Evolutionary conservation across 768 basidiomycete genomes (phyloP), one percentile per base, ranked within the genome.

Genomic region (Boletus coccyginus): DNA sequence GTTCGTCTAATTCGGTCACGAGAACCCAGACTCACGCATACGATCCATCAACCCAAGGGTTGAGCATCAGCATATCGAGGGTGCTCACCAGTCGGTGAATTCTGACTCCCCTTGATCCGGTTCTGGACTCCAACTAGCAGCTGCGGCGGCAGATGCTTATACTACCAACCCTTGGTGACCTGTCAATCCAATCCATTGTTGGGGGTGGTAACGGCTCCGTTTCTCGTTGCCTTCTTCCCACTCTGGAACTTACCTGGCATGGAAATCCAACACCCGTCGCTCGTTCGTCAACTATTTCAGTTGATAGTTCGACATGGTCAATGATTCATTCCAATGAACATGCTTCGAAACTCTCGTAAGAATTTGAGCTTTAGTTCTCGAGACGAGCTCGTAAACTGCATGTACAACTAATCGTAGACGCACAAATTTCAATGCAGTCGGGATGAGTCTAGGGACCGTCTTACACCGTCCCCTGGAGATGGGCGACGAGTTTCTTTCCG

Each of bases 401-500:
- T 35, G 21, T 48, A 12, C 21, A 16, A 31, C 50, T 61, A 62
- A 44, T 67, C 62, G 5, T 69, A 67, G 58, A 70, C 53, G 6
- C 48, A 38, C 29, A 27, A 3, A 36, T 8, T 31, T 19, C n/a
- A n/a, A n/a, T n/a, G 24, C 46, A 27, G 36, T 40, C n/a, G 14
- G 35, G 8, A 40, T 17, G 16, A 31, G 35, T 47, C 47, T 14
- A 24, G 32, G 24, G 19, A 39, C 7, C 12, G 7, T 24, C 57
- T 57, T 49, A 70, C 50, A 41, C 57, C 8, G 73, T 74, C 39
- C 79, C 75, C 54, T 73, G 73, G 17, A 78, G 79, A 51, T 66
- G 73, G 1, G 57, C 75, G 10, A 82, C 70, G 19, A 81, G 61
- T 62, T 82, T 82, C 16, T 57, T 63, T 6, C 74, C 79, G n/a